Conservation (phyloP, 805 yeast species). For the Candida mattraensis region DNA sequence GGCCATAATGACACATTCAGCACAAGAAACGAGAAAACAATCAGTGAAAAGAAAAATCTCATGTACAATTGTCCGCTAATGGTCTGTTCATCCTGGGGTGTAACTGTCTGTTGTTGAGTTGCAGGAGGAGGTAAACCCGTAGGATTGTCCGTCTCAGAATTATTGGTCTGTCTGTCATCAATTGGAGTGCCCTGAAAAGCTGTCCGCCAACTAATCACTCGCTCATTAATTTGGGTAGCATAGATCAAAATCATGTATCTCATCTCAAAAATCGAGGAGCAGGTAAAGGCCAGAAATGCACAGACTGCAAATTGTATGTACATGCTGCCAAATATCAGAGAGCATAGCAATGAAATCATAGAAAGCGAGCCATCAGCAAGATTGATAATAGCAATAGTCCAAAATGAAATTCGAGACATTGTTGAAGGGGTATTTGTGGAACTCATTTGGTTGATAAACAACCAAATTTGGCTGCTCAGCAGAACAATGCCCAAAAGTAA, state of each 20-base stretch:
- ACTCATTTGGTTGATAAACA: conserved; percentile 69
- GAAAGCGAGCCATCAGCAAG: conserved; percentile 69
- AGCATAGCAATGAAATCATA: conserved; percentile 57
- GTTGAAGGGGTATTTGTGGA: conserved; percentile 76
- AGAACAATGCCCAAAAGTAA: conserved; percentile 45
- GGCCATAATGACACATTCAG: conserved; percentile 67
- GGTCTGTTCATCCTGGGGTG: conserved; percentile 50
- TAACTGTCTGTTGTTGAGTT: conserved; percentile 23
- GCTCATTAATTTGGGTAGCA: conserved; percentile 70
- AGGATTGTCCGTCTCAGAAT: conserved; percentile 4
- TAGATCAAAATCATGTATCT: conserved; percentile 68
- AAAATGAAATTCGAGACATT: conserved; percentile 69
- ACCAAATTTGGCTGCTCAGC: conserved; percentile 51
- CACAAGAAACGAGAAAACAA: conserved; percentile 56
- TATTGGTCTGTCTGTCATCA: conserved; percentile 32
- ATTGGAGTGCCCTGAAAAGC: conserved; percentile 59
- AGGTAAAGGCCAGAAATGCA: conserved; percentile 65
- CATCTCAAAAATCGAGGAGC: conserved; percentile 74
- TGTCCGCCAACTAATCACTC: conserved; percentile 63
- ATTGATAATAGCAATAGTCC: conserved; percentile 63
- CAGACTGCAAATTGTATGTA: conserved; percentile 69
- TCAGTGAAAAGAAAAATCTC: conserved; percentile 51
- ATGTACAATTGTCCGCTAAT: conserved; percentile 59
- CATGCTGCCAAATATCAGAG: conserved; percentile 53
- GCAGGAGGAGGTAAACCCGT: conserved; percentile 22